A percentile compares a stretch with the other conserved stretches of the same genome.
Conservation (phyloP, 1,284 basidiomycete genomes). For the Irpex lacteus region DNA sequence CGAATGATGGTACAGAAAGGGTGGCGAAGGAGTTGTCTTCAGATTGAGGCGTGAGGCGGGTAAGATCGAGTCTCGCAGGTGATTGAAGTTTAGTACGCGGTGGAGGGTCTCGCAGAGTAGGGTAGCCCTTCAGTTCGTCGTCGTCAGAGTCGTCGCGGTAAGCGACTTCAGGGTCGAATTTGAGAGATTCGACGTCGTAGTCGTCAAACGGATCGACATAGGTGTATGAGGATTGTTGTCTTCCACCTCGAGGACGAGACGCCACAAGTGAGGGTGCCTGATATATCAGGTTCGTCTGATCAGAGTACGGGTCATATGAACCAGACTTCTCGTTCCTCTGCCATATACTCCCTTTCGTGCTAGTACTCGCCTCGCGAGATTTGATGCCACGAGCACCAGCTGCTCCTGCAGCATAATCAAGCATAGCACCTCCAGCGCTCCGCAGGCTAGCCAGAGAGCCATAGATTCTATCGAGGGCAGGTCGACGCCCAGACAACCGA, state of each 20-base stretch:
- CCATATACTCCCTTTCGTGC: conserved; percentile 26
- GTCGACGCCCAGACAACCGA: conserved; percentile 26
- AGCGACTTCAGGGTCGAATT: conserved; percentile 12
- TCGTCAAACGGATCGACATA: conserved; percentile 60
- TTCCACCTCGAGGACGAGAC: conserved; percentile 30
- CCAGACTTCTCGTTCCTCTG: conserved; percentile 42
- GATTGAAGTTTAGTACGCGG: conserved; percentile 26
- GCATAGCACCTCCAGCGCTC: conserved; percentile 39
- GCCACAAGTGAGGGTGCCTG: conserved; percentile 24
- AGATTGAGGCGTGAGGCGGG: conserved; percentile 28
- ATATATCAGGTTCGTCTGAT: conserved; percentile 37
- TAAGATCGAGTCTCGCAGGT: conserved; percentile 26
- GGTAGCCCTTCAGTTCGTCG: conserved; percentile 17
- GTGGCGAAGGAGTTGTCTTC: conserved; percentile 27
- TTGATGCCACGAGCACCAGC: conserved; percentile 27
- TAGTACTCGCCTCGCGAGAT: conserved; percentile 32
- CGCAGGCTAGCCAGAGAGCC: conserved; percentile 43
- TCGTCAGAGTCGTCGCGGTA: conserved; percentile 18
- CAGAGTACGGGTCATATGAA: conserved; percentile 43
- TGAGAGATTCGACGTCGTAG: conserved; percentile 35
- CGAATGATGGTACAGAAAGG: conserved; percentile 18
- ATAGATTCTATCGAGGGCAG: conserved; percentile 29
- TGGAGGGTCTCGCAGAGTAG: conserved; percentile 26
- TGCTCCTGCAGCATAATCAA: conserved; percentile 30
- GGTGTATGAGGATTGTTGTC: conserved; percentile 36